phyloP scores from a whole-genome alignment of 345 rosid species.

The Geranium rotundifolium region DNA sequence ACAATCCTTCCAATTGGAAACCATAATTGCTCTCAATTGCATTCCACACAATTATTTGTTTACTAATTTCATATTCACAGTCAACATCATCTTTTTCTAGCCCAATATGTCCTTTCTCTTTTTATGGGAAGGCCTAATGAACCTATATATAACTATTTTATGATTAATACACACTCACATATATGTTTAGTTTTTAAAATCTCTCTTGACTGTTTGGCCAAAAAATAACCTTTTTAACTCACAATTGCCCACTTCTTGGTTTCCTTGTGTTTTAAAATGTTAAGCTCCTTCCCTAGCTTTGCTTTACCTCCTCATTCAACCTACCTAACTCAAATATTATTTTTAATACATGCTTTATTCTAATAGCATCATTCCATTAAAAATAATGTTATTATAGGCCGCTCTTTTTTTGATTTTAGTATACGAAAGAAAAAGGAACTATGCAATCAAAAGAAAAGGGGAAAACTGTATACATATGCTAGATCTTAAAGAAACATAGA shows the following conservation, averaged over 20 bases:
- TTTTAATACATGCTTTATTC: constrained; percentile 18
- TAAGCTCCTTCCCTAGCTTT: constrained; percentile 28
- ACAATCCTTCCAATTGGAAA: background rate
- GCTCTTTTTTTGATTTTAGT: background rate
- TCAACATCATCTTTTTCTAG: background rate
- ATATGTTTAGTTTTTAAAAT: constrained; percentile 13
- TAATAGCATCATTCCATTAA: constrained; percentile 29
- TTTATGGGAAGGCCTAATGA: too few relatives aligned
- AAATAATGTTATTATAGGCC: background rate
- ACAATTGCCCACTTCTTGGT: constrained; percentile 21
- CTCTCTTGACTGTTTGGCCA: constrained; percentile 33
- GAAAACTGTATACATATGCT: constrained; percentile 1
- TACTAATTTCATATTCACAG: background rate
- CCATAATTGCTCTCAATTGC: background rate
- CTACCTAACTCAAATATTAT: constrained; percentile 23
- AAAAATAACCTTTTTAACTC: constrained; percentile 2
- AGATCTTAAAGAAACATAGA: constrained; percentile 35
- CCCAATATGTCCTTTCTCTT: background rate
- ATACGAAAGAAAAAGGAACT: too few relatives aligned
- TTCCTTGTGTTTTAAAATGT: constrained; percentile 16
- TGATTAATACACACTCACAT: background rate
- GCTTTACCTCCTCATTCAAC: constrained; percentile 26
- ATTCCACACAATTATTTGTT: background rate
- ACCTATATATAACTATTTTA: too few relatives aligned
- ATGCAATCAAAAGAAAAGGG: too few relatives aligned